Conservation (phyloP, 2,329 filamentous ascomycete genomes). For the Paecilomyces niveus region DNA sequence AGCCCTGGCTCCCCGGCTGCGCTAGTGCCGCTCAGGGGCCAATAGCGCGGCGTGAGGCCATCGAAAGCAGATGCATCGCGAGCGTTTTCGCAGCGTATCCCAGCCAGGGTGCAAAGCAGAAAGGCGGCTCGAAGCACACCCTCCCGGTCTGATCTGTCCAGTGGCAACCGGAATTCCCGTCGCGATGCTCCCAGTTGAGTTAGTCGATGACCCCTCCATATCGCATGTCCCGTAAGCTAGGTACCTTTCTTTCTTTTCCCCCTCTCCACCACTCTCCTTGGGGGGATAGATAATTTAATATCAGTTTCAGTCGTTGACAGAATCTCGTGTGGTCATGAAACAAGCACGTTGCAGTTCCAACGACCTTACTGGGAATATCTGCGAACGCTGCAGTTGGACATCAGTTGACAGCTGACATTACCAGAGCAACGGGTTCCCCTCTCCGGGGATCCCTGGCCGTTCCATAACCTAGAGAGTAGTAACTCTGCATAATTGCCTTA, state of each 20-base stretch:
- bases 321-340: slow-evolving; percentile 7
- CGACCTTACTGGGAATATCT: neutral
- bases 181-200: neutral
- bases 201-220: slow-evolving; percentile 17
- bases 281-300: too few species aligned
- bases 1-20: neutral
- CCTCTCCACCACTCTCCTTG: neutral
- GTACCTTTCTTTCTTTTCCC: slow-evolving; percentile 21
- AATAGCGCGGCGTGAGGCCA: neutral
- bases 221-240: slow-evolving; percentile 9
- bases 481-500: neutral
- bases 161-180: neutral
- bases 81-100: neutral
- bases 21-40: neutral
- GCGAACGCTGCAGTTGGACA: neutral
- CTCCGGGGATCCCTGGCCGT: neutral
- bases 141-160: neutral
- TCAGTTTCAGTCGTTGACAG: neutral
- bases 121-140: neutral
- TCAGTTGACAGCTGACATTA: neutral
- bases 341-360: neutral
- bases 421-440: neutral
- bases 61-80: neutral
- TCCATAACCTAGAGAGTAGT: neutral
- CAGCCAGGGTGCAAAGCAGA: neutral